Conservation (phyloP, 495 filamentous ascomycete species). For the Cairneyella variabilis region DNA sequence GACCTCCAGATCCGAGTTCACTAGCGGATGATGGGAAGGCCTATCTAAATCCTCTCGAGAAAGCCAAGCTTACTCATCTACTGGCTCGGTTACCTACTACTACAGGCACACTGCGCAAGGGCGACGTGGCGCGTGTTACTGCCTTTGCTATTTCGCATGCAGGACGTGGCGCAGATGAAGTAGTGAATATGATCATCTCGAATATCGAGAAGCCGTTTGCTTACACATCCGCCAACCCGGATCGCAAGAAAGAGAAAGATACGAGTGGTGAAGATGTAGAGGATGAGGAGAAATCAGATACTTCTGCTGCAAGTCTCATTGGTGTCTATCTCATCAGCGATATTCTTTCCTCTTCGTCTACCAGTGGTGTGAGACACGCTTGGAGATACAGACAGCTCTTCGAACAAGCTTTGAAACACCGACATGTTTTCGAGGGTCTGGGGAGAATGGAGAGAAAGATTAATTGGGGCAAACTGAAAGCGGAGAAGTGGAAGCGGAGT, state of each 20-base stretch:
- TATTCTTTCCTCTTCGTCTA: constrained; percentile 80
- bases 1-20: constrained; percentile 39
- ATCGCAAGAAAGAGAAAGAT: constrained; percentile 36
- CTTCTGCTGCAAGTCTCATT: constrained; percentile 69
- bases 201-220: constrained; percentile 76
- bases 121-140: constrained; percentile 82
- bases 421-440: constrained; percentile 75
- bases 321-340: constrained; percentile 86
- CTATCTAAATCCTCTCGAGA: constrained; percentile 80
- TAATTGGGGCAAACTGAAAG: constrained; percentile 76
- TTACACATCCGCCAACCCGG: constrained; percentile 51
- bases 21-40: constrained; percentile 54
- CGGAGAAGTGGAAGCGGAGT: constrained; percentile 88
- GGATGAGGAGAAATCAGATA: constrained; percentile 52
- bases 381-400: constrained; percentile 91
- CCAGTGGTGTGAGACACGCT: constrained; percentile 77
- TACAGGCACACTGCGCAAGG: constrained; percentile 70
- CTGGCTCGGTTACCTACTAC: constrained; percentile 76
- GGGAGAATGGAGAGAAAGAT: constrained; percentile 73
- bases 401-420: constrained; percentile 64
- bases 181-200: constrained; percentile 78
- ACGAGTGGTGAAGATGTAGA: constrained; percentile 34
- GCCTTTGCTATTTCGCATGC: constrained; percentile 89
- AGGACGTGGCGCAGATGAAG: constrained; percentile 72
- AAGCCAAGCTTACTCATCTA: constrained; percentile 76